These are phyloP conservation scores for Purpureocillium lavendulum DNA, from an alignment of 2,329 filamentous ascomycete genomes.

Conservation along the genomic window DNA sequence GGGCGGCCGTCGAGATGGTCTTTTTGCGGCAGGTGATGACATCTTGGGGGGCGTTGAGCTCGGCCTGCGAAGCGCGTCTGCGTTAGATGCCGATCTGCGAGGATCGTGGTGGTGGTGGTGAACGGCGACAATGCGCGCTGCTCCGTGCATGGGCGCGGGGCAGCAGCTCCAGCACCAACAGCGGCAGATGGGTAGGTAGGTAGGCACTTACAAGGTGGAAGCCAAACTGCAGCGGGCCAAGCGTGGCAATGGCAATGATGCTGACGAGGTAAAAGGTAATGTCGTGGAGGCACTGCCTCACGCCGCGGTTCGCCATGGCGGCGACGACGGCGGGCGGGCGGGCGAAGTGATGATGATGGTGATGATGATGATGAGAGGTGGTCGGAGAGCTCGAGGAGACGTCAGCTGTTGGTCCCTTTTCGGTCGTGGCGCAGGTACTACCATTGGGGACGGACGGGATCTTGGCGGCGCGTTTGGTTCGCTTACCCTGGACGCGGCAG, in stretches of 20 bases:
- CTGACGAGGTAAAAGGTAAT: constrained; percentile 71
- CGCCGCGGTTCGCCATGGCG: constrained; percentile 20
- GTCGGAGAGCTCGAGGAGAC: too few relatives aligned
- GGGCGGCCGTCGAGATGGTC: constrained; percentile 23
- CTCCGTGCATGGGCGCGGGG: too few relatives aligned
- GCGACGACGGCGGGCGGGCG: not conserved
- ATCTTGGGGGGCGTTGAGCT: constrained; percentile 91
- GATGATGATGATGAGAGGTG: not conserved
- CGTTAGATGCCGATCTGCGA: not conserved
- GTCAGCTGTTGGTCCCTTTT: too few relatives aligned
- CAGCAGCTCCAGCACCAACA: too few relatives aligned
- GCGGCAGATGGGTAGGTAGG: not conserved
- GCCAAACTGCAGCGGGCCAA: constrained; percentile 89
- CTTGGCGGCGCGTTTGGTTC: too few relatives aligned
- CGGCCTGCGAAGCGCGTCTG: constrained; percentile 45
- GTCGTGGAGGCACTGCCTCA: constrained; percentile 9
- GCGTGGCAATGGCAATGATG: constrained; percentile 65
- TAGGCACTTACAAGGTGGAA: constrained; percentile 67
- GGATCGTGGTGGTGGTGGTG: not conserved
- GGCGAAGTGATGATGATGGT: not conserved
- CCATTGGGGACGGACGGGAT: too few relatives aligned
- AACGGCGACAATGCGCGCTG: not conserved
- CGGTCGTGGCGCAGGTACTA: too few relatives aligned
- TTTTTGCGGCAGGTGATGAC: constrained; percentile 76
- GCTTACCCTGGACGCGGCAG: too few relatives aligned